Evolutionary conservation across 805 yeast species (phyloP), one percentile per base, ranked within the genome.

Genomic region (Wickerhamiella bombiphila): DNA sequence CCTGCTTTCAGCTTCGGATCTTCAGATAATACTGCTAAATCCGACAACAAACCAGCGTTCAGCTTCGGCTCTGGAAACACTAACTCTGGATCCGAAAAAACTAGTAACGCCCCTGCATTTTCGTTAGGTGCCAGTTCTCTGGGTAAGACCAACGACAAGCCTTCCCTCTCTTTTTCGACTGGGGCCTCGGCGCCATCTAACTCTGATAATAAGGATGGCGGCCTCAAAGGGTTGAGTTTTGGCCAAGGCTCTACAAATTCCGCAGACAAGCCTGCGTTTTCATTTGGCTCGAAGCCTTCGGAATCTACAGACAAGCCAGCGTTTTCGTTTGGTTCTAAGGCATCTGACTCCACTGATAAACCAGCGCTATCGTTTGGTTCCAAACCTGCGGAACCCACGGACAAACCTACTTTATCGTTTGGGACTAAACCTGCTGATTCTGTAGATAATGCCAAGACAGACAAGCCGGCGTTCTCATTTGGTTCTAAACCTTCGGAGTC

Each of bases 401-500:
- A 30, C 17, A 39, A 40, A 29, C 29, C 42, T 22, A 35, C 47
- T 20, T 46, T 54, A 25, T 52, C 62, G 3, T 46, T 50, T 32
- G 52, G 51, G 15, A 32, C 40, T 16, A 41, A 40, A 25, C 37
- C 43, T 5, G n/a, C n/a, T n/a, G n/a, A n/a, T n/a, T n/a, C n/a
- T n/a, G n/a, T n/a, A n/a, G n/a, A n/a, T n/a, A n/a, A n/a, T n/a
- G n/a, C n/a, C 20, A 28, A 43, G 25, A 32, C 34, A 18, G 16
- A 18, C 32, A 17, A 24, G n/a, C n/a, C n/a, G n/a, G 26, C 26
- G 26, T 24, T 24, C 13, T 24, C 26, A 9, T 24, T 24, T 24
- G 26, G 26, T 24, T 9, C 13, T 9, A 24, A 24, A 24, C 26
- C 26, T 16, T n/a, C n/a, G n/a, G n/a, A n/a, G n/a, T n/a, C n/a